Percentiles rank a stretch among this genome's conserved stretches.
Evolutionary conservation across 176 grass and related monocot genomes (phyloP).

Genomic region (Pontederia crassipes): DNA sequence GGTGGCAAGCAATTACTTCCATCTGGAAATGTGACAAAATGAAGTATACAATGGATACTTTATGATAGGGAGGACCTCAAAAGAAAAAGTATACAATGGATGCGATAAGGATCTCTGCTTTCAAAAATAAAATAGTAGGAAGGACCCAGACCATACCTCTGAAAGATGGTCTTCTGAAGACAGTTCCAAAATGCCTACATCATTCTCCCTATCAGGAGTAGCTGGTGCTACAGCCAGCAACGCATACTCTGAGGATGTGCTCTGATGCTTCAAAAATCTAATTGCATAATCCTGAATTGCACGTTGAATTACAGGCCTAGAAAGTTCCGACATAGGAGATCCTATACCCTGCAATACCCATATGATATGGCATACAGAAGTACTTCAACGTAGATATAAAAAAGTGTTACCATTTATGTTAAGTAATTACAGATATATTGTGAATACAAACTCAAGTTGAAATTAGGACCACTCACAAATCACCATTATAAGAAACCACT

Average conservation of each 20-base stretch:
- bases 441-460: too few relatives aligned
- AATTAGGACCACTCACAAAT: too few relatives aligned
- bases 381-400: too few relatives aligned
- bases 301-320: conserved; percentile 11
- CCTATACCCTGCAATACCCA: conserved; percentile 20
- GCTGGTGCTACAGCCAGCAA: conserved; percentile 70
- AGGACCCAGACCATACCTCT: conserved; percentile 38
- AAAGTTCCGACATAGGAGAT: conserved; percentile 24
- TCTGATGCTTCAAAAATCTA: conserved; percentile 55
- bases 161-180: conserved; percentile 43
- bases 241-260: conserved; percentile 24
- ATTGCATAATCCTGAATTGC: conserved; percentile 59
- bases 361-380: too few relatives aligned
- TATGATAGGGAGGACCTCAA: not conserved
- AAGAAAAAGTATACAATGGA: conserved; percentile 1
- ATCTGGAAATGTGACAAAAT: not conserved
- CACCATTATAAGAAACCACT: too few relatives aligned
- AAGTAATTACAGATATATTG: too few relatives aligned
- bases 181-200: conserved; percentile 69
- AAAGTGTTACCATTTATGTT: too few relatives aligned
- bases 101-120: not conserved
- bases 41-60: not conserved
- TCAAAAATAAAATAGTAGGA: not conserved
- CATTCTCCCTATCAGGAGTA: conserved; percentile 72
- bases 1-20: not conserved